phyloP scores from a whole-genome alignment of 2,329 filamentous ascomycete species.

The Diaporthe aspalathi region DNA sequence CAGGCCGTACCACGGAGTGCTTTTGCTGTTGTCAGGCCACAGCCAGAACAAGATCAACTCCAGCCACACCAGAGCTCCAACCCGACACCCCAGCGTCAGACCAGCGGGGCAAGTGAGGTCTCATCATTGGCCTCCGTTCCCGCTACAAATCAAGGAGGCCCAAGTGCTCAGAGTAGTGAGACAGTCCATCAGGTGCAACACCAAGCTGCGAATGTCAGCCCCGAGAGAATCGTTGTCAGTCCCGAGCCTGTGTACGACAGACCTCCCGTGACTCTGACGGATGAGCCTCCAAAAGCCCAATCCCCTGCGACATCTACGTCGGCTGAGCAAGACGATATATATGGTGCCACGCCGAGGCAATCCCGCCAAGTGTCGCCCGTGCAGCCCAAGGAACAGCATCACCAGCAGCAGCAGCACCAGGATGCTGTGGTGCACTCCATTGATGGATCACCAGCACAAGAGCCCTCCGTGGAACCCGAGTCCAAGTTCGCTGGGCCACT shows the following conservation, averaged over 20 bases:
- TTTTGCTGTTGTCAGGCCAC: slow-evolving; percentile 17
- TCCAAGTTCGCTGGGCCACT: slow-evolving; percentile 37
- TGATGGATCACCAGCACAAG: slow-evolving; percentile 17
- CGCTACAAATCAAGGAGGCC: slow-evolving; percentile 31
- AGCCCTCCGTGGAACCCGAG: slow-evolving; percentile 30
- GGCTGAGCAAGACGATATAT: slow-evolving; percentile 48
- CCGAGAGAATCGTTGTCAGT: slow-evolving; percentile 3
- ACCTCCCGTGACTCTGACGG: slow-evolving; percentile 36
- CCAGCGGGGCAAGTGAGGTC: slow-evolving; percentile 45
- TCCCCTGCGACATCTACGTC: slow-evolving; percentile 37
- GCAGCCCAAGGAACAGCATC: slow-evolving; percentile 14
- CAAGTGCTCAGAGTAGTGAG: slow-evolving; percentile 27
- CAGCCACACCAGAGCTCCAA: slow-evolving; percentile 31
- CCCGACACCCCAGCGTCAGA: slow-evolving; percentile 43
- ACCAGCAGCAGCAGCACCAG: slow-evolving; percentile 34
- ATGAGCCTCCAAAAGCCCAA: slow-evolving; percentile 36
- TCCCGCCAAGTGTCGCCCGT: slow-evolving; percentile 27
- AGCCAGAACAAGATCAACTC: slow-evolving; percentile 33
- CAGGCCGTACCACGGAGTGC: slow-evolving; percentile 18
- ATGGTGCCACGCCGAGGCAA: slow-evolving; percentile 48
- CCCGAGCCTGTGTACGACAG: slow-evolving; percentile 32
- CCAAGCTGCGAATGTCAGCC: not conserved
- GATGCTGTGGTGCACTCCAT: slow-evolving; percentile 12
- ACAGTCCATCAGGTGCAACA: slow-evolving; percentile 25
- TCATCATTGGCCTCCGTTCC: slow-evolving; percentile 42